These are phyloP conservation scores for Colletotrichum sp. DNA, from an alignment of 2,329 filamentous ascomycete genomes.

Conservation along the genomic window DNA sequence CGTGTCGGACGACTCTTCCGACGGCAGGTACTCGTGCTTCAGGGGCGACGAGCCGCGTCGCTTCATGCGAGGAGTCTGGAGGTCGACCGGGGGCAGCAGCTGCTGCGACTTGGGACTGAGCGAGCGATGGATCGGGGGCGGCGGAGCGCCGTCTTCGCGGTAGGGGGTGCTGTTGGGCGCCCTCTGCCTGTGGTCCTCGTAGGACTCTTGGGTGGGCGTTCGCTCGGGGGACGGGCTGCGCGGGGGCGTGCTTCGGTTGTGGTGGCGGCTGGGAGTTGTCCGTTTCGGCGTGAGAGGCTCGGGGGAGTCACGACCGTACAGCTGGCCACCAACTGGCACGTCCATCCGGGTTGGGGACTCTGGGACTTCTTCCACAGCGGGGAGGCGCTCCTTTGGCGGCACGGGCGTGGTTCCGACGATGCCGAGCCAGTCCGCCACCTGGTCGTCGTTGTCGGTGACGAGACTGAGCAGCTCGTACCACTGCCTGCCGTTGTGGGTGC, in stretches of 20 bases:
- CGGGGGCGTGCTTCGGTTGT: constrained; percentile 31
- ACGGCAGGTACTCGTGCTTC: constrained; percentile 96
- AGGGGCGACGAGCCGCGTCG: constrained; percentile 88
- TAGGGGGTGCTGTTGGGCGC: constrained; percentile 38
- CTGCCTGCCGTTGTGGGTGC: constrained; percentile 65
- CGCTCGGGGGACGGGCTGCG: constrained; percentile 35
- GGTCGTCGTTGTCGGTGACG: constrained; percentile 75
- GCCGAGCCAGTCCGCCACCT: constrained; percentile 84
- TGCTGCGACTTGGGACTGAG: constrained; percentile 42
- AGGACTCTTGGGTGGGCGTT: constrained; percentile 42
- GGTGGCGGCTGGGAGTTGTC: constrained; percentile 40
- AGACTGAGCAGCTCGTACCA: constrained; percentile 90
- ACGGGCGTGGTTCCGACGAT: constrained; percentile 67
- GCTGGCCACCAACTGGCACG: constrained; percentile 19
- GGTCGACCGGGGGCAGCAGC: constrained; percentile 52
- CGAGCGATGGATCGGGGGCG: constrained; percentile 59
- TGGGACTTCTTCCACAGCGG: constrained; percentile 31
- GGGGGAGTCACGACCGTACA: constrained; percentile 20
- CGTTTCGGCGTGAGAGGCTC: constrained; percentile 32
- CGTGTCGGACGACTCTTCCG: constrained; percentile 67
- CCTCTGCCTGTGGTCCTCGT: constrained; percentile 39
- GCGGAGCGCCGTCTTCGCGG: constrained; percentile 61
- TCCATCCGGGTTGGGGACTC: constrained; percentile 11
- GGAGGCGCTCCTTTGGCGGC: constrained; percentile 46
- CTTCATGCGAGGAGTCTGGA: constrained; percentile 53